Percentiles rank a stretch among this genome's conserved stretches.
Evolutionary conservation across 768 basidiomycete species (phyloP).

Genomic region (Tubosaeta sp.): DNA sequence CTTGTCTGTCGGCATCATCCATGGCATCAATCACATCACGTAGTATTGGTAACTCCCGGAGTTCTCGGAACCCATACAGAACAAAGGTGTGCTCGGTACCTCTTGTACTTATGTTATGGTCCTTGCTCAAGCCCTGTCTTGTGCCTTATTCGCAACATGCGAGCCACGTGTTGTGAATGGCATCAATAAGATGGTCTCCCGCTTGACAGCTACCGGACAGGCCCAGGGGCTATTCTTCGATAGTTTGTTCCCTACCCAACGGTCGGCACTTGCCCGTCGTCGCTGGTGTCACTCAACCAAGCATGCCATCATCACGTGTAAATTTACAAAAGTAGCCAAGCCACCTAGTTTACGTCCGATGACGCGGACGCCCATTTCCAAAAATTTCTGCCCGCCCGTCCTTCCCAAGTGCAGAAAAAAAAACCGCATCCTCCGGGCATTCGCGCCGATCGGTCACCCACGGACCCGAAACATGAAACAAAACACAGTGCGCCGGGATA

Average conservation of each 20-base stretch:
- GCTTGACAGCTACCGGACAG: neutral
- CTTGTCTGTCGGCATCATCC: neutral
- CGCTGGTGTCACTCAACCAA: neutral
- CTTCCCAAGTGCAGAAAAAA: neutral
- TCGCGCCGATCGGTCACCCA: neutral
- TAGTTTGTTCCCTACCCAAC: neutral
- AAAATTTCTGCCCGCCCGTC: neutral
- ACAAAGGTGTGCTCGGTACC: neutral
- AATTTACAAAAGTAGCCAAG: neutral
- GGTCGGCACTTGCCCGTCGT: neutral
- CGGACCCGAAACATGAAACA: neutral
- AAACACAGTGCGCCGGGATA: neutral
- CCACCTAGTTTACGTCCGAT: neutral
- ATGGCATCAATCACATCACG: neutral
- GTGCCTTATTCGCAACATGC: neutral
- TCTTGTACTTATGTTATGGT: neutral
- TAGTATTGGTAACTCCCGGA: neutral
- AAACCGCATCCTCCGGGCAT: neutral
- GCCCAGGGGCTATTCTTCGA: neutral
- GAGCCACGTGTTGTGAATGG: neutral
- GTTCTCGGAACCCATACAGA: neutral
- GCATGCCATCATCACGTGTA: neutral
- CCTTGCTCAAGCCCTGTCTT: neutral
- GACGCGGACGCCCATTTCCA: neutral
- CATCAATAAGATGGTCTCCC: neutral